Conservation (phyloP, 108 stramenopile species). For the Asterionellopsis glacialis region DNA sequence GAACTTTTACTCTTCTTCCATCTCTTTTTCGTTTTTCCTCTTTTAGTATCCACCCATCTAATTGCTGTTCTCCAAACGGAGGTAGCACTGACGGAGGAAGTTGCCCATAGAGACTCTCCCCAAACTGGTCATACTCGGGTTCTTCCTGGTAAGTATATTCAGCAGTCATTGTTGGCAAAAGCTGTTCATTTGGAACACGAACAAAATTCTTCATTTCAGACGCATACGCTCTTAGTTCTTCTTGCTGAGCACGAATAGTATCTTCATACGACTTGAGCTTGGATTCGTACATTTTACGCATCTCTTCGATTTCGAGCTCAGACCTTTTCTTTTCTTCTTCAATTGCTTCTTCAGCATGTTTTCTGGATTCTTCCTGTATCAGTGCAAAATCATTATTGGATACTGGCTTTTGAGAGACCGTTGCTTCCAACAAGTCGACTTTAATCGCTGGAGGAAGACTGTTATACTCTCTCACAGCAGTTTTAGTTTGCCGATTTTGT, state of each 20-base stretch:
- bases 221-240: constrained; percentile 5
- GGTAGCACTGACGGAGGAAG: constrained; percentile 10
- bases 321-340: background rate
- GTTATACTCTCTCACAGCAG: constrained; percentile 5
- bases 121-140: constrained; percentile 10
- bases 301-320: constrained; percentile 1
- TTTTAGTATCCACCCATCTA: constrained; percentile 8
- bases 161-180: background rate
- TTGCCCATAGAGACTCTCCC: constrained; percentile 10
- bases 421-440: constrained; percentile 9
- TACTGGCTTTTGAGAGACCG: background rate
- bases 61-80: constrained; percentile 1
- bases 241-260: constrained; percentile 5
- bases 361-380: background rate
- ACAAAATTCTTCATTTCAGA: constrained; percentile 4
- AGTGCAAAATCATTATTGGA: background rate
- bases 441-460: constrained; percentile 7
- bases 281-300: constrained; percentile 1
- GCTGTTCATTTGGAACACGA: constrained; percentile 12
- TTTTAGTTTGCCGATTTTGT: background rate
- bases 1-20: background rate
- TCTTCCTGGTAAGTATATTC: constrained; percentile 7
- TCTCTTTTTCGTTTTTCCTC: background rate
- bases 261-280: constrained; percentile 6
- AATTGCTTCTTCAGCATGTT: background rate